These are phyloP conservation scores for Candida corydali DNA, from an alignment of 805 yeast genomes.

Conservation along the genomic window DNA sequence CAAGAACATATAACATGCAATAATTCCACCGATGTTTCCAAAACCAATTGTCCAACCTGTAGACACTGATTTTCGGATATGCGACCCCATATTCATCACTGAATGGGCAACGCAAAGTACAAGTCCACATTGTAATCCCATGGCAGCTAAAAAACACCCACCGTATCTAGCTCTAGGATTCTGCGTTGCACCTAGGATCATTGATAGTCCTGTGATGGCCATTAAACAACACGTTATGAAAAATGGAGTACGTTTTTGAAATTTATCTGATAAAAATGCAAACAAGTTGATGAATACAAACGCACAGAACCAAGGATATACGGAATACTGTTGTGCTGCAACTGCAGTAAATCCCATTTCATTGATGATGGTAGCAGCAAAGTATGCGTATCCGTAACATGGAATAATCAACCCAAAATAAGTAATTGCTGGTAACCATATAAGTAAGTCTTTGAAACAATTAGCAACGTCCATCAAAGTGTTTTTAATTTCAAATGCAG, in stretches of 20 bases:
- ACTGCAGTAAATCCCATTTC: conserved; percentile 64
- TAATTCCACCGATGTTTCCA: conserved; percentile 71
- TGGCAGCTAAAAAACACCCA: conserved; percentile 57
- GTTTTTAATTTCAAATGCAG: conserved; percentile 47
- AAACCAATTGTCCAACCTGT: conserved; percentile 64
- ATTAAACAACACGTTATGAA: conserved; percentile 24
- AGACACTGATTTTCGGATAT: conserved; percentile 54
- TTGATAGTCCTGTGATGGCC: conserved; percentile 51
- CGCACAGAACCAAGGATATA: conserved; percentile 81
- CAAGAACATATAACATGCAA: conserved; percentile 55
- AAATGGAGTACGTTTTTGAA: conserved; percentile 43
- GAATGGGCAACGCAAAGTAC: conserved; percentile 69
- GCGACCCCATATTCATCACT: conserved; percentile 59
- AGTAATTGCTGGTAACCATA: conserved; percentile 54
- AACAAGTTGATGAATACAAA: conserved; percentile 60
- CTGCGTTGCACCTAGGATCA: conserved; percentile 45
- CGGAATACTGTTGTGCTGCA: conserved; percentile 74
- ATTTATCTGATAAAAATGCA: conserved; percentile 59
- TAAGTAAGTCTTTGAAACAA: conserved; percentile 57
- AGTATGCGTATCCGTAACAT: conserved; percentile 73
- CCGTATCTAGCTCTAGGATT: conserved; percentile 47
- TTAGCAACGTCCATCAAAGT: conserved; percentile 40
- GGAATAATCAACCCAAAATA: conserved; percentile 68
- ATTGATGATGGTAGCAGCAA: conserved; percentile 63
- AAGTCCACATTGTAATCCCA: conserved; percentile 62